These are phyloP conservation scores for Scutellaria minor DNA, from an alignment of 257 asterid species.

Conservation along the genomic window DNA sequence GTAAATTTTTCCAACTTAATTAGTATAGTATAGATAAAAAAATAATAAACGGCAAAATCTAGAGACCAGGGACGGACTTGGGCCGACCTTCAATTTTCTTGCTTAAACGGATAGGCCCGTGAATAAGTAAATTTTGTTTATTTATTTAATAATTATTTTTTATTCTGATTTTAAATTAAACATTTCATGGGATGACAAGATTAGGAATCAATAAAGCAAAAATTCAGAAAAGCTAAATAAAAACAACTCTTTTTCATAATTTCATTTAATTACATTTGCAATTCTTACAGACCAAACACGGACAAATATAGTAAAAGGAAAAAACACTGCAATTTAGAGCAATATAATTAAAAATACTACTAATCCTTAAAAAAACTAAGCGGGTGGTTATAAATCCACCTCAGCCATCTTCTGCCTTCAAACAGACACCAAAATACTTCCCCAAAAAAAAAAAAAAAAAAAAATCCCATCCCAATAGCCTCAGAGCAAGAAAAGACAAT, in stretches of 20 bases:
- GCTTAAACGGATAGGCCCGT: too few species aligned
- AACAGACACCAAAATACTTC: conserved; percentile 17
- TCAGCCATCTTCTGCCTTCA: conserved; percentile 41
- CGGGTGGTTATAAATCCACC: conserved; percentile 65
- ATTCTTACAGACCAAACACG: conserved; percentile 34
- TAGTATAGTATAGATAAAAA: too few species aligned
- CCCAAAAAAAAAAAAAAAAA: neutral
- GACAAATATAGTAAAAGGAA: conserved; percentile 1
- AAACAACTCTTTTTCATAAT: conserved; percentile 38
- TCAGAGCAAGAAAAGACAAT: conserved; percentile 20
- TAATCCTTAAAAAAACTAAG: conserved; percentile 37
- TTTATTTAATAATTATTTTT: too few species aligned
- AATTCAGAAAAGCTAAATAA: neutral
- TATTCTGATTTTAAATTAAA: too few species aligned
- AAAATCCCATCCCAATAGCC: conserved; percentile 37
- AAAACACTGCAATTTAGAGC: conserved; percentile 1
- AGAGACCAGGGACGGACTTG: too few species aligned
- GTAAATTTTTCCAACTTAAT: too few species aligned
- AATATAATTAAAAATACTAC: conserved; percentile 22
- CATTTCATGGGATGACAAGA: too few species aligned
- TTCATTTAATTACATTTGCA: conserved; percentile 41
- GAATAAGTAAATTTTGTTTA: too few species aligned
- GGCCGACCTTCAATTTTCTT: too few species aligned
- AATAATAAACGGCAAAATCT: too few species aligned
- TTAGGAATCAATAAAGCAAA: neutral